phyloP scores from a whole-genome alignment of 1,284 basidiomycete species.

The Puccinia hordei region DNA sequence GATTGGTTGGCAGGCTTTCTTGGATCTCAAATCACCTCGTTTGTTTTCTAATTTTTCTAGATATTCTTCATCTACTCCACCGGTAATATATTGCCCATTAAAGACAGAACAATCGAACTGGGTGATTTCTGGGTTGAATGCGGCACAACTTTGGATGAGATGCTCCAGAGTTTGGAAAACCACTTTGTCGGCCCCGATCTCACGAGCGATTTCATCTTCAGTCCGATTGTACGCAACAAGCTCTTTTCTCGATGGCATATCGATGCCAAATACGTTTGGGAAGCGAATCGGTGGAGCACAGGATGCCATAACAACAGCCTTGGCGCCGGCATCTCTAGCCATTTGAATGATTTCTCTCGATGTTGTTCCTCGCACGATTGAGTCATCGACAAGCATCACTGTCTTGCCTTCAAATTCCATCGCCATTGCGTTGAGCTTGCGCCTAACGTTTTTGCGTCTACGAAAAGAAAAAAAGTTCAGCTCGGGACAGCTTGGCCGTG shows the following conservation, averaged over 20 bases:
- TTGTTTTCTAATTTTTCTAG: constrained; percentile 74
- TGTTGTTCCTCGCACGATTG: constrained; percentile 97
- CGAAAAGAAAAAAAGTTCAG: neutral
- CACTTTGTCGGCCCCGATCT: constrained; percentile 93
- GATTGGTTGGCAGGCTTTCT: constrained; percentile 22
- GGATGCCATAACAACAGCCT: constrained; percentile 92
- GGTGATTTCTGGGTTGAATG: constrained; percentile 78
- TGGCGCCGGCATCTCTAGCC: constrained; percentile 99
- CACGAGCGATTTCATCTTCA: constrained; percentile 73
- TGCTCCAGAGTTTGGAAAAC: constrained; percentile 96
- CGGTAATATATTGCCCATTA: constrained; percentile 94
- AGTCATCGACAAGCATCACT: constrained; percentile 96
- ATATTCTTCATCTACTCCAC: constrained; percentile 87
- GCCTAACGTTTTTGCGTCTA: constrained; percentile 89
- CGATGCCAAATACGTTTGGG: constrained; percentile 98
- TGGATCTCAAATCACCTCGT: constrained; percentile 69
- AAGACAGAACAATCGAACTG: constrained; percentile 97
- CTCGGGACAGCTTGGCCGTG: constrained; percentile 25
- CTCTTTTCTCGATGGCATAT: constrained; percentile 94
- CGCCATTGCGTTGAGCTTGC: constrained; percentile 99
- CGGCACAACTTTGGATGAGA: constrained; percentile 80
- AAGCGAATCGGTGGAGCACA: constrained; percentile 93
- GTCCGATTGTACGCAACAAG: constrained; percentile 86
- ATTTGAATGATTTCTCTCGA: constrained; percentile 99
- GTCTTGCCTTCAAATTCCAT: constrained; percentile 91